Conservation (phyloP, 305 asterid genomes). For the Solanum aculeatissimum region DNA sequence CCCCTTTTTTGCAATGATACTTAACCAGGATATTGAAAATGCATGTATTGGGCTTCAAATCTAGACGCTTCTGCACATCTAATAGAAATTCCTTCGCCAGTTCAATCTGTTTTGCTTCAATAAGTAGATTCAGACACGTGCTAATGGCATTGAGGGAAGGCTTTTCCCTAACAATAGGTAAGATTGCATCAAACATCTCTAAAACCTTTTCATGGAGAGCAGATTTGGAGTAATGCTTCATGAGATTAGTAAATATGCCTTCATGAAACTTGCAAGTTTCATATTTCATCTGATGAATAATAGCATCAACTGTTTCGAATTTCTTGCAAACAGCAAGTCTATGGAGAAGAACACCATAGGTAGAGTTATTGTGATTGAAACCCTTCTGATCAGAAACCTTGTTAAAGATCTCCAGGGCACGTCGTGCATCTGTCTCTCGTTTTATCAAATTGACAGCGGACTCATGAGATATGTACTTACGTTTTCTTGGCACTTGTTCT, state of each 20-base stretch:
- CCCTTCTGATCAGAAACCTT: constrained; percentile 66
- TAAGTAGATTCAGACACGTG: constrained; percentile 78
- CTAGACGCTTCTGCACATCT: constrained; percentile 41
- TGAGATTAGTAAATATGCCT: constrained; percentile 75
- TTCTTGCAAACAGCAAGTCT: constrained; percentile 63
- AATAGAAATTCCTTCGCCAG: constrained; percentile 53
- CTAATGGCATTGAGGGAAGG: constrained; percentile 86
- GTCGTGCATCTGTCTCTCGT: constrained; percentile 47
- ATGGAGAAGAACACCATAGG: constrained; percentile 62
- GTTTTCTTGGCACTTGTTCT: constrained; percentile 21
- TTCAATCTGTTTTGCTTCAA: constrained; percentile 56
- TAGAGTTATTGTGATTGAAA: constrained; percentile 62
- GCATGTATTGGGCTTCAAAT: constrained; percentile 67
- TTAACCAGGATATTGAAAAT: constrained; percentile 86
- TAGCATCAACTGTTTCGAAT: constrained; percentile 42
- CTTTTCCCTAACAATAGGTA: constrained; percentile 49
- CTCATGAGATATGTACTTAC: constrained; percentile 52
- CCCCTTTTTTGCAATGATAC: constrained; percentile 69
- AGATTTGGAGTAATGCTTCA: constrained; percentile 73
- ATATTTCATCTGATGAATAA: constrained; percentile 71
- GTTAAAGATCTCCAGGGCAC: constrained; percentile 57
- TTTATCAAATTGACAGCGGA: constrained; percentile 36
- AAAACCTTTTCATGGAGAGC: constrained; percentile 57
- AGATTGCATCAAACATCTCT: constrained; percentile 56
- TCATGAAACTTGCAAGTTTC: constrained; percentile 90